These are phyloP conservation scores for Trametes sp. DNA, from an alignment of 1,284 basidiomycete species.

Conservation along the genomic window DNA sequence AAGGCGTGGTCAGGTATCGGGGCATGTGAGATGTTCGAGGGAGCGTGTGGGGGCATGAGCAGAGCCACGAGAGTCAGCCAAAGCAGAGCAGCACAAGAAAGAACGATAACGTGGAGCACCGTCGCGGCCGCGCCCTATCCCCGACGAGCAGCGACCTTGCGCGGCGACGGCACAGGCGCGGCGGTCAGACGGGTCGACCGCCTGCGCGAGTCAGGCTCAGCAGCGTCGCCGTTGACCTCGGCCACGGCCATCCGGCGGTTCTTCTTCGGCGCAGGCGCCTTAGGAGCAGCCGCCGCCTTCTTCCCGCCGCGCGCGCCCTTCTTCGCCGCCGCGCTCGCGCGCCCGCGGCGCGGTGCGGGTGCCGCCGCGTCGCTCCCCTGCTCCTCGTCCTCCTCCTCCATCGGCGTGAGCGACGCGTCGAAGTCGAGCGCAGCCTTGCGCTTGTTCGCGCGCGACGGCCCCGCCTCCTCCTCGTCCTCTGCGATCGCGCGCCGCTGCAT, in stretches of 20 bases:
- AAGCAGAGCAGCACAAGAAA: slow-evolving; percentile 18
- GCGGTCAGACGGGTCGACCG: slow-evolving; percentile 20
- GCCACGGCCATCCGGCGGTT: slow-evolving; percentile 14
- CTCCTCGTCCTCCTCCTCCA: slow-evolving; percentile 33
- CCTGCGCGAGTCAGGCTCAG: slow-evolving; percentile 1
- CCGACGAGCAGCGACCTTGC: not conserved
- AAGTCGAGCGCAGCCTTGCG: slow-evolving; percentile 36
- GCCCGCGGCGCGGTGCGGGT: not conserved
- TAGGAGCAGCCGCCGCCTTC: slow-evolving; percentile 17
- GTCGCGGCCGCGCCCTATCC: slow-evolving; percentile 1
- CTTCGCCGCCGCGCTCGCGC: slow-evolving; percentile 2
- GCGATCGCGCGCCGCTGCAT: slow-evolving; percentile 24
- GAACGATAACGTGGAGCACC: not conserved
- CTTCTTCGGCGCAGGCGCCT: slow-evolving; percentile 19
- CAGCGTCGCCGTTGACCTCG: slow-evolving; percentile 14
- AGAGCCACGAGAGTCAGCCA: slow-evolving; percentile 5
- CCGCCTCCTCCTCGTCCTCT: slow-evolving; percentile 15
- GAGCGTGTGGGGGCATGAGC: slow-evolving; percentile 13
- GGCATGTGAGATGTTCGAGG: not conserved
- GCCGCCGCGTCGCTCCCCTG: slow-evolving; percentile 8
- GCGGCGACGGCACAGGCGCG: slow-evolving; percentile 2
- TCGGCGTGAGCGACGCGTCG: slow-evolving; percentile 34
- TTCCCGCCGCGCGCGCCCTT: slow-evolving; percentile 19
- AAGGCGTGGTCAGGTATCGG: slow-evolving; percentile 1
- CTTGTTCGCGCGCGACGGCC: slow-evolving; percentile 28